Evolutionary conservation across 352 stramenopile species (phyloP).

Genomic region (Phytopythium boreale): DNA sequence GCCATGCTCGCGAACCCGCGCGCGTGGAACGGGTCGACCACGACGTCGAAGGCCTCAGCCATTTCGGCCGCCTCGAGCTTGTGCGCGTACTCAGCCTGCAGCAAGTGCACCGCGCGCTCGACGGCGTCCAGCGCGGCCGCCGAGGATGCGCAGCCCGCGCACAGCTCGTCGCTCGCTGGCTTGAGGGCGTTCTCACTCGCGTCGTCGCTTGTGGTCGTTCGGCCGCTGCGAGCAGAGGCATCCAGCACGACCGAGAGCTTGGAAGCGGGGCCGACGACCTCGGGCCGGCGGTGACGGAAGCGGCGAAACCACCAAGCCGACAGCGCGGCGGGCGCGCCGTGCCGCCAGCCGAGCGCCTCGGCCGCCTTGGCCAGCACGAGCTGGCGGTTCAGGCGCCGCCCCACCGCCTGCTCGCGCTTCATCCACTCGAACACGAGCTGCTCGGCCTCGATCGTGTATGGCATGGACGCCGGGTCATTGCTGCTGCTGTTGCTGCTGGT

Average conservation of each 20-base stretch:
- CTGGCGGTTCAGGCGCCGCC: constrained; percentile 7
- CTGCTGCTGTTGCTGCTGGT: not conserved
- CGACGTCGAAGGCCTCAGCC: constrained; percentile 1
- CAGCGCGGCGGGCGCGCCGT: not conserved
- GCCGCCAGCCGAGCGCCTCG: constrained; percentile 9
- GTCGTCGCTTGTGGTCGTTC: not conserved
- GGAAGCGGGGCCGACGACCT: constrained; percentile 12
- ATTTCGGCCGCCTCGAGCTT: constrained; percentile 2
- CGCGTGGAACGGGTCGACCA: not conserved
- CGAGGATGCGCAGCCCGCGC: not conserved
- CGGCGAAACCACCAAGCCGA: constrained; percentile 14
- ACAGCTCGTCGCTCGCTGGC: not conserved
- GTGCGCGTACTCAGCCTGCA: not conserved
- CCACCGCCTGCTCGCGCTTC: constrained; percentile 12
- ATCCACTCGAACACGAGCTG: constrained; percentile 11
- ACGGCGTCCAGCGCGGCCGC: not conserved
- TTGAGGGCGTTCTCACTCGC: not conserved
- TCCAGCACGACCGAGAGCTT: constrained; percentile 11
- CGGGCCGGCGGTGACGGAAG: constrained; percentile 13
- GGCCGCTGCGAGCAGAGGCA: not conserved
- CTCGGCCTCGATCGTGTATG: constrained; percentile 10
- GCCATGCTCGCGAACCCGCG: constrained; percentile 1
- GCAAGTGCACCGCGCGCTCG: not conserved
- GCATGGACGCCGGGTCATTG: not conserved
- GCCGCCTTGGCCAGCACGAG: constrained; percentile 12